Evolutionary conservation across 257 asterid genomes (phyloP).

Genomic region (Solanum bukasovii): DNA sequence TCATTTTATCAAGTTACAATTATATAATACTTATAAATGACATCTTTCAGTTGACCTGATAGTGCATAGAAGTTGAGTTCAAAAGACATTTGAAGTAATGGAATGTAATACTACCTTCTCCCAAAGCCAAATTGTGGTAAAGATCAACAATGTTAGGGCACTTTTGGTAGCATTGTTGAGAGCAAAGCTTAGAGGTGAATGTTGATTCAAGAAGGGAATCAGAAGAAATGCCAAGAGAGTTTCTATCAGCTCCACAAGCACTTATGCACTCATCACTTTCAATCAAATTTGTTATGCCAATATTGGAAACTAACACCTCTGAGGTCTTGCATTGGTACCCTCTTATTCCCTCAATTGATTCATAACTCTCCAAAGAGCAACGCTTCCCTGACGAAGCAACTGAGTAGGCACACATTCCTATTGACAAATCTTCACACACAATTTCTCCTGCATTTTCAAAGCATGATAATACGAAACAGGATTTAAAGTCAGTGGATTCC

Average conservation of each 20-base stretch:
- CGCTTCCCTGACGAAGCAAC: constrained; percentile 20
- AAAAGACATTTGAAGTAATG: not conserved
- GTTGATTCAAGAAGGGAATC: constrained; percentile 7
- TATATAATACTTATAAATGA: too few species aligned
- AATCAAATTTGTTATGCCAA: not conserved
- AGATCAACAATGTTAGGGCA: constrained; percentile 30
- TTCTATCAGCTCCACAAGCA: constrained; percentile 16
- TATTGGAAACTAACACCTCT: constrained; percentile 1
- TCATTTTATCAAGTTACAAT: too few species aligned
- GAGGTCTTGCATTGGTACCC: constrained; percentile 18
- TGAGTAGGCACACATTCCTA: constrained; percentile 15
- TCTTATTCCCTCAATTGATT: not conserved
- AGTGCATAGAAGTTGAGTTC: too few species aligned
- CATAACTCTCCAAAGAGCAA: constrained; percentile 17
- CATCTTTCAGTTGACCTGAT: too few species aligned
- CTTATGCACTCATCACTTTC: constrained; percentile 17
- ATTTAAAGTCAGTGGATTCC: not conserved
- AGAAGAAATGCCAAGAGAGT: constrained; percentile 22
- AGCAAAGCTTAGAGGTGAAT: constrained; percentile 12
- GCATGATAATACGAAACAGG: not conserved
- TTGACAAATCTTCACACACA: constrained; percentile 16
- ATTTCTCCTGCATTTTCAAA: constrained; percentile 5
- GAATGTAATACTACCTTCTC: constrained; percentile 9
- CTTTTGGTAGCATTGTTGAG: constrained; percentile 9
- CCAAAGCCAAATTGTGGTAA: constrained; percentile 22